Conservation (phyloP, 768 basidiomycete species). For the Leccinum barrowsii region DNA sequence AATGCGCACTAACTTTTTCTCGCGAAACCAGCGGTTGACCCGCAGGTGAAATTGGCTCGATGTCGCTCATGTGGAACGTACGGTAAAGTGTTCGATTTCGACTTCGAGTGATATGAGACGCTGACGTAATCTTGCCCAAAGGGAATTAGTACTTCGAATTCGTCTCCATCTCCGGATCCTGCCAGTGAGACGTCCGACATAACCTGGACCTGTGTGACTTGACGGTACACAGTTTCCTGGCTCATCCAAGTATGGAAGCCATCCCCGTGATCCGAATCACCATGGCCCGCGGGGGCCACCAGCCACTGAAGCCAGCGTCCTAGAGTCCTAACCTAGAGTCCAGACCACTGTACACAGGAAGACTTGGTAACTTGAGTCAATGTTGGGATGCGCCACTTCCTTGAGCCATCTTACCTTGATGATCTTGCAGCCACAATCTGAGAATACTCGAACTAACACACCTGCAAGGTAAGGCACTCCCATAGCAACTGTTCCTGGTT, state of each 20-base stretch:
- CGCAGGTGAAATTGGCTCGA: conserved; percentile 41
- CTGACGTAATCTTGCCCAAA: not conserved
- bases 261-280: too few relatives aligned
- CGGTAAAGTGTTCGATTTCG: not conserved
- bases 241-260: too few relatives aligned
- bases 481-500: not conserved
- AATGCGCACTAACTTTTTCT: conserved; percentile 45
- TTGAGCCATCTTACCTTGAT: not conserved
- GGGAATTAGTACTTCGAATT: not conserved
- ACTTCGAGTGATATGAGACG: not conserved
- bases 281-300: too few relatives aligned
- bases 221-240: too few relatives aligned
- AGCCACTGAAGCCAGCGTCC: too few relatives aligned
- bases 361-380: conserved; percentile 69
- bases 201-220: too few relatives aligned
- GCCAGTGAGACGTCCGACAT: too few relatives aligned
- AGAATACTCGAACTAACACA: conserved; percentile 56
- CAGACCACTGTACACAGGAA: conserved; percentile 39
- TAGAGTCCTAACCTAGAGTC: too few relatives aligned
- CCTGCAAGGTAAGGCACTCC: conserved; percentile 43
- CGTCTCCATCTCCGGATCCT: not conserved
- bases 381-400: conserved; percentile 46
- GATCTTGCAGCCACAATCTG: conserved; percentile 32
- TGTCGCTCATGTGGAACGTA: conserved; percentile 27
- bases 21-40: conserved; percentile 49